A percentile compares a stretch with the other conserved stretches of the same genome.
Conservation (phyloP, 768 basidiomycete species). For the Mycena olivaceomarginata region DNA sequence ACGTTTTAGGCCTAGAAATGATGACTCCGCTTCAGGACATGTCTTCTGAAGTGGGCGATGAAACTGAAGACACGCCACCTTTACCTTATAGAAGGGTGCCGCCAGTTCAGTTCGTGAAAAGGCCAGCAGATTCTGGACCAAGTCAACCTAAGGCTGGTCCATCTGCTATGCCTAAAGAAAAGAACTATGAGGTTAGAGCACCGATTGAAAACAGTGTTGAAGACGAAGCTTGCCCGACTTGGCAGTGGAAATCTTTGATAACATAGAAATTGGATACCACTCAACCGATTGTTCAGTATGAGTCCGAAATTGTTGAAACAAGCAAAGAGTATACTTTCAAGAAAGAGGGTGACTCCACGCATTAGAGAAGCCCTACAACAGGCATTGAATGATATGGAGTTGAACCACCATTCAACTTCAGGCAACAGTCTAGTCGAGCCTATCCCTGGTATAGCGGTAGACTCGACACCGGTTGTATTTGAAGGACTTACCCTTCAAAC, state of each 20-base stretch:
- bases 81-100: conserved; percentile 14
- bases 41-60: background rate
- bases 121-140: background rate
- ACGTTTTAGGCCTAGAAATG: background rate
- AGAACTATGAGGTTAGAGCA: background rate
- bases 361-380: too few relatives aligned
- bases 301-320: too few relatives aligned
- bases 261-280: background rate
- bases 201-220: background rate
- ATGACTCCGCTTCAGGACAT: background rate
- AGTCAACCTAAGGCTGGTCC: too few relatives aligned
- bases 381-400: too few relatives aligned
- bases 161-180: background rate
- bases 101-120: background rate
- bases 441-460: too few relatives aligned
- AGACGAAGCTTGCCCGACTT: background rate
- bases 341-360: too few relatives aligned
- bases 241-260: background rate
- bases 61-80: background rate
- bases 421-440: too few relatives aligned
- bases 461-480: background rate
- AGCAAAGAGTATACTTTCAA: too few relatives aligned
- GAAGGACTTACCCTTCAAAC: background rate
- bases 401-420: too few relatives aligned
- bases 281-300: background rate